phyloP scores from a whole-genome alignment of 192 early-diverging fungal species.

The Gigaspora rosea region DNA sequence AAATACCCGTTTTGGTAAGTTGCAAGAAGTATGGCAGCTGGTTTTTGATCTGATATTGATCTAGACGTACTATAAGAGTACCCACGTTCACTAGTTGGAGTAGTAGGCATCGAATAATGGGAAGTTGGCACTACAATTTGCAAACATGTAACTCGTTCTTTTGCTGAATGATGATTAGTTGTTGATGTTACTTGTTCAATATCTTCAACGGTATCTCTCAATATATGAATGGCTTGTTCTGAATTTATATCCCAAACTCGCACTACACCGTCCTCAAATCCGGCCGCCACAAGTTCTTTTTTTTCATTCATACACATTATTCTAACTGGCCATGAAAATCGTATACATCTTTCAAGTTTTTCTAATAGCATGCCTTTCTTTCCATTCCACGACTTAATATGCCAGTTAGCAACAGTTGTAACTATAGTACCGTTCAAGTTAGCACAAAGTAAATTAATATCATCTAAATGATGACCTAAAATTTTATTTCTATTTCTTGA shows the following conservation, averaged over 20 bases:
- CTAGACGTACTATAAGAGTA: neutral
- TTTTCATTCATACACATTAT: conserved; percentile 23
- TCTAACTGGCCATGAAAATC: conserved; percentile 33
- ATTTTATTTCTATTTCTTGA: neutral
- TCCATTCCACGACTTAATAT: conserved; percentile 31
- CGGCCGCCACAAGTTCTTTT: conserved; percentile 18
- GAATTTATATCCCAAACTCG: conserved; percentile 31
- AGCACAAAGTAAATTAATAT: conserved; percentile 25
- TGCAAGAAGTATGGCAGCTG: neutral
- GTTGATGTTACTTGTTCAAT: conserved; percentile 20
- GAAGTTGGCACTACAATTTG: no score
- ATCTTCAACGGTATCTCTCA: conserved; percentile 31
- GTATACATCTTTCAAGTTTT: conserved; percentile 26
- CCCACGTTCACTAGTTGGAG: no score
- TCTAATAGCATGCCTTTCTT: conserved; percentile 15
- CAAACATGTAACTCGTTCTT: no score
- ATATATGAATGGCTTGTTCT: conserved; percentile 18
- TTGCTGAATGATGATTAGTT: no score
- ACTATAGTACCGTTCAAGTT: conserved; percentile 17
- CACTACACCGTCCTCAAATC: conserved; percentile 34
- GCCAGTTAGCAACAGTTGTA: conserved; percentile 15
- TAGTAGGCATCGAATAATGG: no score
- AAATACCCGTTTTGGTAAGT: conserved; percentile 25
- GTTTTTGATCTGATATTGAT: neutral
- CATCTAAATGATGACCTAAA: conserved; percentile 22